Percentiles rank a stretch among this genome's conserved stretches.
Conservation (phyloP, 345 rosid genomes). For the Salix arbutifolia region DNA sequence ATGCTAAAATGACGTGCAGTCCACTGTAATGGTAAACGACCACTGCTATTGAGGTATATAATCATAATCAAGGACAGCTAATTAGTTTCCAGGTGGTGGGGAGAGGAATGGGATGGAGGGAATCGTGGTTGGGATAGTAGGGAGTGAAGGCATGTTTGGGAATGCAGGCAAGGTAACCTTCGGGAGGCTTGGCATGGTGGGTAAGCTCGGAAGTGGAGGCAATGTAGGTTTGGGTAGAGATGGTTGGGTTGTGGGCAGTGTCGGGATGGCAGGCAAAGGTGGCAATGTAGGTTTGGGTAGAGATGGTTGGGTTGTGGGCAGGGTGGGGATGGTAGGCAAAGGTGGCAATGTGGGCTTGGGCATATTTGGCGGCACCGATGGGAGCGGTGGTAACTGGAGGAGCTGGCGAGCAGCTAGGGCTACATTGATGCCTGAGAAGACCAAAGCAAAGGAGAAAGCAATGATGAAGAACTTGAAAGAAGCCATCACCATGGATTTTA, state of each 20-base stretch:
- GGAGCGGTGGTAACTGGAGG: not conserved
- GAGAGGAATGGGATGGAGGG: not conserved
- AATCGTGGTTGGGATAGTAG: not conserved
- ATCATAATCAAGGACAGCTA: too few relatives aligned
- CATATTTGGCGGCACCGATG: not conserved
- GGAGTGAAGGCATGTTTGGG: not conserved
- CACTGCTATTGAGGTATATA: not conserved
- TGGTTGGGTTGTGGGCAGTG: not conserved
- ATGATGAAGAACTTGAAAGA: not conserved
- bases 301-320: not conserved
- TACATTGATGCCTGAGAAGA: not conserved
- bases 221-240: not conserved
- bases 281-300: not conserved
- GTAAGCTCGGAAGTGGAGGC: not conserved
- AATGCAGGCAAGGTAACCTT: not conserved
- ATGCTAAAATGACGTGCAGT: not conserved
- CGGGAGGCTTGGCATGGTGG: too few relatives aligned
- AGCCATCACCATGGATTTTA: not conserved
- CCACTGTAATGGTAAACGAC: not conserved
- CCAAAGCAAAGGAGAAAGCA: not conserved
- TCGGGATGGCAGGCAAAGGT: too few relatives aligned
- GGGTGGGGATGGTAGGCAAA: not conserved
- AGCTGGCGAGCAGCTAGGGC: not conserved
- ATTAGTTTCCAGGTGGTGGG: not conserved
- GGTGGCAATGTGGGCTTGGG: not conserved